Percentiles rank a stretch among this genome's conserved stretches.
These are phyloP conservation scores for Nelumbo lutea DNA, from an alignment of 164 flowering plant species.

Conservation along the genomic window DNA sequence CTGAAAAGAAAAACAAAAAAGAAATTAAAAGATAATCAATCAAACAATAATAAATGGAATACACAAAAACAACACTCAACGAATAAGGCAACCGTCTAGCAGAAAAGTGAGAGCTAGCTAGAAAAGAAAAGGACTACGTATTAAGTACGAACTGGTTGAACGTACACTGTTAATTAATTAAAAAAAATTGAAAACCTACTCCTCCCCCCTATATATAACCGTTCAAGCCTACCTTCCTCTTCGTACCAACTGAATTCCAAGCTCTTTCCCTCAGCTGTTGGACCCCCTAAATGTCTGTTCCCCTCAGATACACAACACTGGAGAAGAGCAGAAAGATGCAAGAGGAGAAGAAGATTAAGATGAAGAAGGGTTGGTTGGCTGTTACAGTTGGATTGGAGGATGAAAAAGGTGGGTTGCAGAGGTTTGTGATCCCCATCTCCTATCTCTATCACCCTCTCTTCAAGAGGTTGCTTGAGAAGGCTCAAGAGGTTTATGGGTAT, in stretches of 20 bases:
- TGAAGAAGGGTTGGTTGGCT: conserved; percentile 48
- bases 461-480: conserved; percentile 43
- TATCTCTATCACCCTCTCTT: conserved; percentile 54
- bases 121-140: conserved; percentile 8
- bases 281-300: neutral
- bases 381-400: conserved; percentile 41
- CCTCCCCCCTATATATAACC: conserved; percentile 4
- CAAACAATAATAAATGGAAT: neutral
- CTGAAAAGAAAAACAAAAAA: neutral
- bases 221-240: neutral
- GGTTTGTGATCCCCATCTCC: conserved; percentile 55
- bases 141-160: conserved; percentile 10
- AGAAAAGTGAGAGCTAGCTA: neutral
- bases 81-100: neutral
- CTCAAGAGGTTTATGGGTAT: conserved; percentile 56
- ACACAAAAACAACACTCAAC: too few relatives aligned
- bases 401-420: conserved; percentile 33
- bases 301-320: neutral
- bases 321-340: conserved; percentile 12
- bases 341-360: conserved; percentile 34
- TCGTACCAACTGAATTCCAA: neutral
- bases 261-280: neutral
- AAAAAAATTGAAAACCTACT: neutral
- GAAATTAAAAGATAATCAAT: neutral
- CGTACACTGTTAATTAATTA: neutral